Evolutionary conservation across 2,329 filamentous ascomycete species (phyloP).

Genomic region (Achaetomium macrosporum): DNA sequence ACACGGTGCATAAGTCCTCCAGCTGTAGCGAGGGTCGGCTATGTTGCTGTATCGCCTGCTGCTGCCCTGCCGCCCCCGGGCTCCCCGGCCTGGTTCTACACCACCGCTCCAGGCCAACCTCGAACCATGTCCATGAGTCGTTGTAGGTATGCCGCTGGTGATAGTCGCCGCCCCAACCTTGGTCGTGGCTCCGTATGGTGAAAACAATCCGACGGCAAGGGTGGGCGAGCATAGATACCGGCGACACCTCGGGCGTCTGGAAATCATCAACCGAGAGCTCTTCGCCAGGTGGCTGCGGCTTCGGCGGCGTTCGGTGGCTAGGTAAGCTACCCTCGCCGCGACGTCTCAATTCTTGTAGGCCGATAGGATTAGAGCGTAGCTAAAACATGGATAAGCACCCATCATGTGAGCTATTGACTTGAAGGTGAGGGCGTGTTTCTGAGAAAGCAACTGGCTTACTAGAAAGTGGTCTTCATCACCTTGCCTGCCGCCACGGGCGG

Average conservation of each 20-base stretch:
- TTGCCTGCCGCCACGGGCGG: constrained; percentile 15
- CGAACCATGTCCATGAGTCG: constrained; percentile 57
- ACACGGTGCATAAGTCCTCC: constrained; percentile 15
- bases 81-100: constrained; percentile 35
- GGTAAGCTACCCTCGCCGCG: constrained; percentile 16
- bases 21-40: constrained; percentile 7
- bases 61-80: not conserved
- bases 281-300: constrained; percentile 16
- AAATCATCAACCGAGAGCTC: constrained; percentile 31
- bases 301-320: constrained; percentile 1
- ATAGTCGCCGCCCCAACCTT: constrained; percentile 46
- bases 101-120: constrained; percentile 53
- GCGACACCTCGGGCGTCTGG: constrained; percentile 35
- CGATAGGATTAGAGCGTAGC: constrained; percentile 38
- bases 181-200: constrained; percentile 50
- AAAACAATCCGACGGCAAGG: constrained; percentile 59
- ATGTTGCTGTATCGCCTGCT: not conserved
- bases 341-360: constrained; percentile 30
- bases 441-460: constrained; percentile 24
- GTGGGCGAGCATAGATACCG: constrained; percentile 36
- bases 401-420: not conserved
- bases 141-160: constrained; percentile 36
- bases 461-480: constrained; percentile 35
- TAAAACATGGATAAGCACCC: constrained; percentile 19
- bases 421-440: too few species aligned